Conservation (phyloP, 2,329 filamentous ascomycete species). For the Hortaea werneckii region DNA sequence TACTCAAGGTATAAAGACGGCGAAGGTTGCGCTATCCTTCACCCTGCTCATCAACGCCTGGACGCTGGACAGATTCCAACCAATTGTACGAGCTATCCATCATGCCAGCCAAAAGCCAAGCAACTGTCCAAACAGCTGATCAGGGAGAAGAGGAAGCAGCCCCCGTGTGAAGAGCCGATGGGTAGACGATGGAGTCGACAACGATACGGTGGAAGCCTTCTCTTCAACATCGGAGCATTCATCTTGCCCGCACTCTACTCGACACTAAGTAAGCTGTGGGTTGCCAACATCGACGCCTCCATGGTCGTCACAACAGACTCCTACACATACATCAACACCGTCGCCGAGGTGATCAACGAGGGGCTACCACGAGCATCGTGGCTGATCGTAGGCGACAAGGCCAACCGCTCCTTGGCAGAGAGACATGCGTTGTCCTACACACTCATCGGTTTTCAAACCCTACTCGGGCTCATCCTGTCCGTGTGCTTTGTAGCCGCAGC, state of each 20-base stretch:
- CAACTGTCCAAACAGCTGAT: too few relatives aligned
- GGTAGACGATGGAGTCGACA: constrained; percentile 9
- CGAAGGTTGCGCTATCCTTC: too few relatives aligned
- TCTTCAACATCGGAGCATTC: constrained; percentile 55
- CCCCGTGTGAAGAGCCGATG: not conserved
- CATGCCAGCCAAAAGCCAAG: too few relatives aligned
- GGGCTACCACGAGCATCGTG: constrained; percentile 59
- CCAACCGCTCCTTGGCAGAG: constrained; percentile 40
- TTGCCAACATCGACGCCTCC: constrained; percentile 55
- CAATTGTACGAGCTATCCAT: too few relatives aligned
- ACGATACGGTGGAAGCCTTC: constrained; percentile 45
- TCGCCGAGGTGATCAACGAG: constrained; percentile 62
- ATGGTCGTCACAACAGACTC: constrained; percentile 54
- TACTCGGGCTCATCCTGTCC: constrained; percentile 50
- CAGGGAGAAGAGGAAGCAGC: too few relatives aligned
- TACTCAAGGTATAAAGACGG: too few relatives aligned
- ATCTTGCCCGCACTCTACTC: constrained; percentile 56
- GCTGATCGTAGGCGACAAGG: constrained; percentile 57
- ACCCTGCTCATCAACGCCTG: too few relatives aligned
- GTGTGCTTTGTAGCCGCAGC: constrained; percentile 48
- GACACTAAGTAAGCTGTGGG: constrained; percentile 61
- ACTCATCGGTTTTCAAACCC: constrained; percentile 42
- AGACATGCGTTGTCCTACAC: constrained; percentile 54
- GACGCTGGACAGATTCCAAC: too few relatives aligned
- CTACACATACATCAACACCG: constrained; percentile 59